Percentiles rank a stretch among this genome's conserved stretches.
Evolutionary conservation across 2,329 filamentous ascomycete species (phyloP).

Genomic region (Alternaria gaisen): DNA sequence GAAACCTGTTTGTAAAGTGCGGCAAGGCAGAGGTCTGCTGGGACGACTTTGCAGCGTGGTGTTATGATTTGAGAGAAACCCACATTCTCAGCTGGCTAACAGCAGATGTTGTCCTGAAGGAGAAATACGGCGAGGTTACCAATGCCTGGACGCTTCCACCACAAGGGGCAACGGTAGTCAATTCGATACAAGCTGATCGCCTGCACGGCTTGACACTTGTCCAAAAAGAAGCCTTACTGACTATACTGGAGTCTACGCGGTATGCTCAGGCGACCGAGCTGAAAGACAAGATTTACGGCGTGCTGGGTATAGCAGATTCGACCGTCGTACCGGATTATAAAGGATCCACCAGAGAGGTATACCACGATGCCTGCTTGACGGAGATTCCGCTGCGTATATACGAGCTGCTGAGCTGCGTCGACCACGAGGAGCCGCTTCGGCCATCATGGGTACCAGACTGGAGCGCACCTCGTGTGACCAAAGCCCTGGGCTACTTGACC

Average conservation of each 20-base stretch:
- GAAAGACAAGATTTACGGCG: slow-evolving; percentile 40
- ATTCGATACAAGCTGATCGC: slow-evolving; percentile 25
- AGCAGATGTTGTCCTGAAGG: slow-evolving; percentile 9
- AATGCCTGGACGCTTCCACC: not conserved
- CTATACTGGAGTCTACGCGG: slow-evolving; percentile 28
- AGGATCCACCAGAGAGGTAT: slow-evolving; percentile 25
- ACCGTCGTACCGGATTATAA: slow-evolving; percentile 26
- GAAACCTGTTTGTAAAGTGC: slow-evolving; percentile 26
- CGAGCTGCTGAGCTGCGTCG: slow-evolving; percentile 32
- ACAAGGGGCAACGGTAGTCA: slow-evolving; percentile 15
- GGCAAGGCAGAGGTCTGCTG: slow-evolving; percentile 26
- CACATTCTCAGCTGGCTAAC: slow-evolving; percentile 22
- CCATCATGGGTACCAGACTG: slow-evolving; percentile 41
- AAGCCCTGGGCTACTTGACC: slow-evolving; percentile 31
- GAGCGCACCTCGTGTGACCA: slow-evolving; percentile 30
- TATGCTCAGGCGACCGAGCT: slow-evolving; percentile 32
- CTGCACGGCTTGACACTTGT: slow-evolving; percentile 2
- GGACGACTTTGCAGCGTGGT: slow-evolving; percentile 36
- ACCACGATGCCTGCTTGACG: slow-evolving; percentile 25
- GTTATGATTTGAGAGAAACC: slow-evolving; percentile 16
- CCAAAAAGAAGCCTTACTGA: slow-evolving; percentile 16
- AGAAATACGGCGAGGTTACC: not conserved
- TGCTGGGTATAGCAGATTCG: slow-evolving; percentile 28
- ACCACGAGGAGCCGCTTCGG: slow-evolving; percentile 27
- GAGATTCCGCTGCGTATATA: slow-evolving; percentile 17